Conservation (phyloP, 768 basidiomycete genomes). For the Leccinum uliginosum region DNA sequence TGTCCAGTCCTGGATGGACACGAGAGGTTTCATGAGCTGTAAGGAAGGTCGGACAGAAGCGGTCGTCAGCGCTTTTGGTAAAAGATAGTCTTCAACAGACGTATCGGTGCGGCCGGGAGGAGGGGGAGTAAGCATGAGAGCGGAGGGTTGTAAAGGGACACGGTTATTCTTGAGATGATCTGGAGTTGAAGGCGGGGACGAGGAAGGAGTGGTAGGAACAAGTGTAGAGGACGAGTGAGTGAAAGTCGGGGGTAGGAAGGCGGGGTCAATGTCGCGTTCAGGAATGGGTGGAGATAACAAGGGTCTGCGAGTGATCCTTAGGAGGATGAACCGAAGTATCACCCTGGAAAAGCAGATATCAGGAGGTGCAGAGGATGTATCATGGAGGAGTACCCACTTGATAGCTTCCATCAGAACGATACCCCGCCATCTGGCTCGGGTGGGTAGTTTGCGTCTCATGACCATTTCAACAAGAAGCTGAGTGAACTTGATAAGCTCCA, state of each 20-base stretch:
- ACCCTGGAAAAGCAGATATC: slow-evolving; percentile 46
- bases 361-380: background rate
- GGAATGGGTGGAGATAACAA: slow-evolving; percentile 75
- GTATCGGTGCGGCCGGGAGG: slow-evolving; percentile 48
- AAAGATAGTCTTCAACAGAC: slow-evolving; percentile 72
- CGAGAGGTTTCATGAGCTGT: slow-evolving; percentile 57
- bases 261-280: slow-evolving; percentile 83
- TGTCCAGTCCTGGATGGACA: slow-evolving; percentile 68
- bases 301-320: slow-evolving; percentile 74
- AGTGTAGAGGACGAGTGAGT: slow-evolving; percentile 56
- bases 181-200: slow-evolving; percentile 60
- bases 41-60: slow-evolving; percentile 68
- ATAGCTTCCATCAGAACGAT: slow-evolving; percentile 74
- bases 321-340: slow-evolving; percentile 63
- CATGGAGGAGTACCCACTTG: slow-evolving; percentile 55
- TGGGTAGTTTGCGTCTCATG: slow-evolving; percentile 64
- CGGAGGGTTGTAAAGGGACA: slow-evolving; percentile 58
- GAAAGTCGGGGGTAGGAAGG: slow-evolving; percentile 52
- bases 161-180: slow-evolving; percentile 82
- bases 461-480: slow-evolving; percentile 91
- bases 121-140: slow-evolving; percentile 48
- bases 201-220: slow-evolving; percentile 51
- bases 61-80: slow-evolving; percentile 76
- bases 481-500: slow-evolving; percentile 75
- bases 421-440: slow-evolving; percentile 65